These are phyloP conservation scores for Orychophragmus violaceus DNA, from an alignment of 345 rosid species.

Conservation along the genomic window DNA sequence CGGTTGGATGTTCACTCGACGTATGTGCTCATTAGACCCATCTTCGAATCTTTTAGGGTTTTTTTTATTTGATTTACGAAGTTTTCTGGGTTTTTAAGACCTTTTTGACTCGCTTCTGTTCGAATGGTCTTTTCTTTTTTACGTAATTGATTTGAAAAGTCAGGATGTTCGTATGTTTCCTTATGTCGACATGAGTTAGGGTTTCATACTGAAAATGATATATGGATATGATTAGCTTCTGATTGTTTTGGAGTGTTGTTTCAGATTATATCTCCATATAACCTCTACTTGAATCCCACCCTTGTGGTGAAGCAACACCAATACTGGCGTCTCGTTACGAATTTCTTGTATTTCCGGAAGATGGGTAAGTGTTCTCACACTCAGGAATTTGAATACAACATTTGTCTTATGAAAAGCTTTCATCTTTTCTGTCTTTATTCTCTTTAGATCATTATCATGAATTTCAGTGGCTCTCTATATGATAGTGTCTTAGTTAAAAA, in stretches of 20 bases:
- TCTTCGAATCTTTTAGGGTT: not conserved
- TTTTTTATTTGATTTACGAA: not conserved
- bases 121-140: not conserved
- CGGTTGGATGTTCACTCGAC: conserved; percentile 95
- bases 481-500: not conserved
- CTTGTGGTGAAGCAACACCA: conserved; percentile 86
- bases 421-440: not conserved
- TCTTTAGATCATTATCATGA: not conserved
- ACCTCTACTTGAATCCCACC: conserved; percentile 74
- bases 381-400: not conserved
- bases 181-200: no score
- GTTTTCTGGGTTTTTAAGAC: not conserved
- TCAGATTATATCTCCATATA: conserved; percentile 89
- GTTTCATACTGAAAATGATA: not conserved
- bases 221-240: not conserved
- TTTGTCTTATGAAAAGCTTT: not conserved
- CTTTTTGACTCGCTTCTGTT: not conserved
- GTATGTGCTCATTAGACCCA: conserved; percentile 38
- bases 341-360: conserved; percentile 90
- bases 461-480: not conserved
- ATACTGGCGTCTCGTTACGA: conserved; percentile 96
- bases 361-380: conserved; percentile 50
- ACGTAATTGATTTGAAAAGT: not conserved
- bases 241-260: not conserved
- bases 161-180: not conserved